Evolutionary conservation across 805 yeast species (phyloP), one percentile per base, ranked within the genome.

Genomic region (Cyberlindnera subsufficiens): DNA sequence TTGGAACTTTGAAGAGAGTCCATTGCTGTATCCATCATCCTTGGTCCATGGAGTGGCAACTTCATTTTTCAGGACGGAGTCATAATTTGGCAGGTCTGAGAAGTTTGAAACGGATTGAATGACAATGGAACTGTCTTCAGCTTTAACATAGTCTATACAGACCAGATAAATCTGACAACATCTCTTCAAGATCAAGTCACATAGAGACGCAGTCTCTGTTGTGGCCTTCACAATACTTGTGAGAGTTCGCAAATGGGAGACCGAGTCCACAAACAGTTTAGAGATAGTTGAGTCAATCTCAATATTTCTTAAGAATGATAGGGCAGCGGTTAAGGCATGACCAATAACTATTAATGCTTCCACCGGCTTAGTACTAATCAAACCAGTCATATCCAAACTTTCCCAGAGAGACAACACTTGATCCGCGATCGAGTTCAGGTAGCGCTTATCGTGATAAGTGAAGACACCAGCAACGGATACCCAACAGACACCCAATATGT

Each of bases 351-450:
- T 80, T 39, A 67, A 60, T 72, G 32, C 80, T 53, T 37, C 40
- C 15, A 36, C 2, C 3, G 53, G 49, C 3, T 11, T 11, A 14
- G 38, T 15, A 3, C 40, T 11, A 9, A 46, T 34, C 4, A 42
- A 30, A 1, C 32, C 29, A 5, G 42, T 42, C 37, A 49, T 30
- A n/a, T 44, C 45, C 7, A 81, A 65, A 35, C 74, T 71, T 47
- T 79, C 79, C 90, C 90, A 85, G 43, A 83, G 66, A 9, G 69
- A 59, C 37, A 84, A 60, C 39, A 85, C 66, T 50, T 81, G 87
- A 3, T 79, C 71, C 13, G 73, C 63, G 49, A 81, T 82, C 43
- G 77, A 66, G 39, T 70, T 65, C 31, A 85, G 65, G 43, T 77
- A 74, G 19, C 68, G 63, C 14, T 72, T 71, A 31, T 82, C 84